Evolutionary conservation across 2,329 filamentous ascomycete genomes (phyloP).

Genomic region (Colletotrichum liriopes): DNA sequence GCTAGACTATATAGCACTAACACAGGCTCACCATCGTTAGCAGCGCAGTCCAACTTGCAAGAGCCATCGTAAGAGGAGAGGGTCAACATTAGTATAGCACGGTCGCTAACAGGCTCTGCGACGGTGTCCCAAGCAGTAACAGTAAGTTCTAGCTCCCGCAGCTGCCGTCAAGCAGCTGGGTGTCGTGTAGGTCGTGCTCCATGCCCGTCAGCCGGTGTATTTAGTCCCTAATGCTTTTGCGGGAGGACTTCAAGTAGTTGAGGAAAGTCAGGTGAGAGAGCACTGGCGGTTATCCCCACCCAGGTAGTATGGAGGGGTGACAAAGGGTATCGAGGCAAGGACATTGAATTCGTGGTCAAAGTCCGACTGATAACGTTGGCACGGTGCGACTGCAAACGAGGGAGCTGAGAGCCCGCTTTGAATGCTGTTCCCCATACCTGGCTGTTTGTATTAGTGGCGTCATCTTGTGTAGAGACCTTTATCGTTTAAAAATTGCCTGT

Average conservation of each 20-base stretch:
- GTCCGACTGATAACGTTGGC: too few relatives aligned
- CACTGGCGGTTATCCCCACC: too few relatives aligned
- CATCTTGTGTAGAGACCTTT: too few relatives aligned
- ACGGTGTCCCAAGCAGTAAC: not conserved
- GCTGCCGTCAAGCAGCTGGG: not conserved
- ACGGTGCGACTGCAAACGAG: too few relatives aligned
- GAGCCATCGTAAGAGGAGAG: not conserved
- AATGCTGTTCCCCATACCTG: too few relatives aligned
- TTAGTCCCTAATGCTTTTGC: not conserved
- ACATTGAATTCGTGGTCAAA: too few relatives aligned
- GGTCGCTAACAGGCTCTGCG: not conserved
- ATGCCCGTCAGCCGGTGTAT: not conserved
- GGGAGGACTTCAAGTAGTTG: not conserved
- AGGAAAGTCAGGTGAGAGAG: too few relatives aligned
- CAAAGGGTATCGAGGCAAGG: too few relatives aligned
- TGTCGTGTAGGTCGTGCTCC: not conserved
- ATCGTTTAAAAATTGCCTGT: too few relatives aligned
- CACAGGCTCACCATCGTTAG: constrained; percentile 11
- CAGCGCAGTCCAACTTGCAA: not conserved
- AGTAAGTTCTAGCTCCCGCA: not conserved
- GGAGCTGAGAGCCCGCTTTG: too few relatives aligned
- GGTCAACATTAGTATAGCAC: not conserved
- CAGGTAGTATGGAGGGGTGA: too few relatives aligned
- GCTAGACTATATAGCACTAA: not conserved
- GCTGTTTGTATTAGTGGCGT: too few relatives aligned